phyloP scores from a whole-genome alignment of 257 asterid species.

The Coffea eugenioides region DNA sequence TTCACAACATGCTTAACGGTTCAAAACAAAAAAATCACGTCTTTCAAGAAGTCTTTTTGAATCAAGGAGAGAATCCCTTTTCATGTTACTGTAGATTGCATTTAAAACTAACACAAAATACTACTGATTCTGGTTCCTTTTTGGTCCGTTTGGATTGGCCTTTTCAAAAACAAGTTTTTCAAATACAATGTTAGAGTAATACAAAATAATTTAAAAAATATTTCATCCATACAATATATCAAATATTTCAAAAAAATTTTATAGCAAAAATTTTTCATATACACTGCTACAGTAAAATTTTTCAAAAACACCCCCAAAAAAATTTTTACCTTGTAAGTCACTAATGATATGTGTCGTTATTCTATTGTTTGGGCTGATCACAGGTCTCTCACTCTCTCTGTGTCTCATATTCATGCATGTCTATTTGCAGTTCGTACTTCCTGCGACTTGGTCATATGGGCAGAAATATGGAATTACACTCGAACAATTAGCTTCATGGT shows the following conservation, averaged over 20 bases:
- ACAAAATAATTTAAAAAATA: too few species aligned
- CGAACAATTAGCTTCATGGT: slow-evolving; percentile 76
- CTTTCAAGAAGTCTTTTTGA: neutral
- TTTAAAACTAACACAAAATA: neutral
- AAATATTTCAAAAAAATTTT: too few species aligned
- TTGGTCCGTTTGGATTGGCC: neutral
- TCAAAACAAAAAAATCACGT: too few species aligned
- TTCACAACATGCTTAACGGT: neutral
- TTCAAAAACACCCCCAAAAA: too few species aligned
- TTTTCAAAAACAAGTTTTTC: too few species aligned
- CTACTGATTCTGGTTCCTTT: neutral
- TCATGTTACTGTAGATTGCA: neutral
- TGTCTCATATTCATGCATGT: neutral
- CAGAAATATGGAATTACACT: slow-evolving; percentile 58
- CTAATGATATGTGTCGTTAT: neutral
- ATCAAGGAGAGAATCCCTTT: neutral
- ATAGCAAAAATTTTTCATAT: too few species aligned
- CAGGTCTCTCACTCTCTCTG: slow-evolving; percentile 10
- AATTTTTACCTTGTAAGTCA: neutral
- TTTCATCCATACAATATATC: too few species aligned
- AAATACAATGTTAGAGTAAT: too few species aligned
- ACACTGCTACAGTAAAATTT: too few species aligned
- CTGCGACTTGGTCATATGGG: slow-evolving; percentile 89
- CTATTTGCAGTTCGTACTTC: slow-evolving; percentile 76
- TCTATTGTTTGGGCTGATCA: neutral